phyloP scores from a whole-genome alignment of 73 alveolate species.

The Uronychia setigera region DNA sequence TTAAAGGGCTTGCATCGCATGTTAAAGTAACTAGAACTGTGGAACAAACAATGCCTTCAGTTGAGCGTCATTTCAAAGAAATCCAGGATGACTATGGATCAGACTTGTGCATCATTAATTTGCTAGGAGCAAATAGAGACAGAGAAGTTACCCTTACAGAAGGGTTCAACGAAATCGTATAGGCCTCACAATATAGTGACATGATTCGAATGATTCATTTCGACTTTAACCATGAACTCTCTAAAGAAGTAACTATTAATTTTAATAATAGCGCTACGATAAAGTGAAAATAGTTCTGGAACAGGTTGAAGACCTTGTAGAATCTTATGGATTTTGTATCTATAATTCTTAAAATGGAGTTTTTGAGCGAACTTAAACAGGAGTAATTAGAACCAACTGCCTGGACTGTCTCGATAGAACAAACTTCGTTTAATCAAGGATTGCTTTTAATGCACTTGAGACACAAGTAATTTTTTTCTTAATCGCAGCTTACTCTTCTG shows the following conservation, averaged over 20 bases:
- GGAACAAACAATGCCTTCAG: constrained; percentile 23
- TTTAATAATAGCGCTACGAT: constrained; percentile 1
- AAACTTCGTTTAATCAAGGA: constrained; percentile 72
- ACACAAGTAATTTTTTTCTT: not conserved
- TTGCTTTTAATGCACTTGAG: constrained; percentile 35
- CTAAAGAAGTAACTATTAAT: not conserved
- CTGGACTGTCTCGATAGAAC: constrained; percentile 96
- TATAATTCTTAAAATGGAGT: constrained; percentile 44
- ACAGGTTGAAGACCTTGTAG: constrained; percentile 36
- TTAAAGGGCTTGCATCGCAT: constrained; percentile 32
- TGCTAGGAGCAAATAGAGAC: not conserved
- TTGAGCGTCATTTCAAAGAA: not conserved
- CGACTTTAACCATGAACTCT: not conserved
- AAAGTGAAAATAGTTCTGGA: constrained; percentile 38
- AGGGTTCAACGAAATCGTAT: not conserved
- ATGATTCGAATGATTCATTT: not conserved
- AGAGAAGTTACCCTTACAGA: not conserved
- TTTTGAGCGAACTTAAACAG: constrained; percentile 64
- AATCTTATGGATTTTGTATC: constrained; percentile 45
- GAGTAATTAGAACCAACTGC: constrained; percentile 92
- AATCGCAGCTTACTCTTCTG: not conserved
- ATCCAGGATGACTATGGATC: not conserved
- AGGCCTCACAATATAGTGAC: not conserved
- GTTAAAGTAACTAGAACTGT: constrained; percentile 35
- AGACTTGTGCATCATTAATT: not conserved